Percentiles rank a stretch among this genome's conserved stretches.
Conservation (phyloP, 1,284 basidiomycete species). For the Microbotryum lychnidis-dioicae region DNA sequence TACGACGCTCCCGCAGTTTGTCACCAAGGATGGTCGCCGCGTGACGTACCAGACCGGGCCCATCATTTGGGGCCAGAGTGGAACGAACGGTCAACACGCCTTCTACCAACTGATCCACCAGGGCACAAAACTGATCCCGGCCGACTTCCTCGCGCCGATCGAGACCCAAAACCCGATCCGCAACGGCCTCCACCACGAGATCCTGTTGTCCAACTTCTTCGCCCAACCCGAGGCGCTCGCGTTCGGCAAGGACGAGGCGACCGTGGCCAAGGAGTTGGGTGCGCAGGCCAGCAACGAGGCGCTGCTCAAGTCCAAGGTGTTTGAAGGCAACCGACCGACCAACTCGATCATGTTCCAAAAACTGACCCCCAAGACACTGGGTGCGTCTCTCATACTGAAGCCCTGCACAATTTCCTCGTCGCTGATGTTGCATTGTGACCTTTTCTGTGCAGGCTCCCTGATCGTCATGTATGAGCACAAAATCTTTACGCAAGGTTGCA, state of each 20-base stretch:
- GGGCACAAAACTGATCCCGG: slow-evolving; percentile 38
- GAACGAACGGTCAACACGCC: slow-evolving; percentile 95
- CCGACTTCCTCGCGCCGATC: slow-evolving; percentile 88
- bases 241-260: slow-evolving; percentile 90
- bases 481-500: slow-evolving; percentile 92
- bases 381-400: slow-evolving; percentile 38
- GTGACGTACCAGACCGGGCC: slow-evolving; percentile 98
- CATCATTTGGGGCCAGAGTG: slow-evolving; percentile 97
- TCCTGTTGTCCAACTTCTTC: slow-evolving; percentile 95
- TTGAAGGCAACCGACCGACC: slow-evolving; percentile 93
- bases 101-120: slow-evolving; percentile 67
- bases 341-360: slow-evolving; percentile 94
- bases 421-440: not conserved
- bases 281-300: slow-evolving; percentile 64
- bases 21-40: slow-evolving; percentile 85
- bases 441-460: slow-evolving; percentile 52
- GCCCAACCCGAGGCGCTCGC: slow-evolving; percentile 73
- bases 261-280: slow-evolving; percentile 71
- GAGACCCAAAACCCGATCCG: slow-evolving; percentile 86
- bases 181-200: slow-evolving; percentile 86
- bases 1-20: slow-evolving; percentile 43
- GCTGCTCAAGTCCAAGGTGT: slow-evolving; percentile 93
- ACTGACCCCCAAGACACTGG: slow-evolving; percentile 81
- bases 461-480: slow-evolving; percentile 97
- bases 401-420: not conserved